Percentiles rank a stretch among this genome's conserved stretches.
Evolutionary conservation across 2,329 filamentous ascomycete species (phyloP).

Genomic region (Parastagonospora avenae): DNA sequence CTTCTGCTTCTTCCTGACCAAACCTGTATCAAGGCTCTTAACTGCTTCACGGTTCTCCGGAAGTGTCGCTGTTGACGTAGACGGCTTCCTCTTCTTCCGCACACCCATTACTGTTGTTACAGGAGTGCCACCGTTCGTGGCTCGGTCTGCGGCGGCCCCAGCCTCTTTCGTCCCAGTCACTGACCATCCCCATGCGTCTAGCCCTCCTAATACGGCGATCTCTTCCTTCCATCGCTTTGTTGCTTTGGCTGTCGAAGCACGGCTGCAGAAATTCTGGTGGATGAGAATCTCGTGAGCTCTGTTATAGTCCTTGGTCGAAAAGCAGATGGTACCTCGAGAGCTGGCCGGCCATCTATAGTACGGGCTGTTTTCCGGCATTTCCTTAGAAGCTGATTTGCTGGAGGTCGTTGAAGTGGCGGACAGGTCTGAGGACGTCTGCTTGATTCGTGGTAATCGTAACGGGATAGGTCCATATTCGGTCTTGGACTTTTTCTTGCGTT

Average conservation of each 20-base stretch:
- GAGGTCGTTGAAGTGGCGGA: conserved; percentile 56
- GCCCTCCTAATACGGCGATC: conserved; percentile 54
- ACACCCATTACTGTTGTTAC: conserved; percentile 36
- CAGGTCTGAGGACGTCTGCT: conserved; percentile 53
- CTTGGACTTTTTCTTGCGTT: conserved; percentile 28
- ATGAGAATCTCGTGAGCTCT: conserved; percentile 72
- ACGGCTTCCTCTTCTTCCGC: conserved; percentile 44
- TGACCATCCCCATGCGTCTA: conserved; percentile 32
- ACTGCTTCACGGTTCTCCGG: conserved; percentile 9
- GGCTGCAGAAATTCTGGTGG: conserved; percentile 73
- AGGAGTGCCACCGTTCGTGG: conserved; percentile 14
- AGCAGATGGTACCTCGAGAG: conserved; percentile 67
- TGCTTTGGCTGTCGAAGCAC: conserved; percentile 66
- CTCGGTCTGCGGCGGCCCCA: not conserved
- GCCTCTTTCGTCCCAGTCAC: conserved; percentile 33
- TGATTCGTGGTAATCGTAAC: conserved; percentile 68
- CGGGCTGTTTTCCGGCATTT: conserved; percentile 57
- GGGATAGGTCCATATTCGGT: conserved; percentile 63
- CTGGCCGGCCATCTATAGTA: conserved; percentile 70
- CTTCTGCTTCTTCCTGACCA: conserved; percentile 43
- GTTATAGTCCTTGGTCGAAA: conserved; percentile 69
- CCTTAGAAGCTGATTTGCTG: conserved; percentile 42
- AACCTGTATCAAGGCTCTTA: conserved; percentile 22
- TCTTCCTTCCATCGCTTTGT: conserved; percentile 74
- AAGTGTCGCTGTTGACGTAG: conserved; percentile 11